Conservation (phyloP, 23 red algal species). For the Pyropia haitanensis region DNA sequence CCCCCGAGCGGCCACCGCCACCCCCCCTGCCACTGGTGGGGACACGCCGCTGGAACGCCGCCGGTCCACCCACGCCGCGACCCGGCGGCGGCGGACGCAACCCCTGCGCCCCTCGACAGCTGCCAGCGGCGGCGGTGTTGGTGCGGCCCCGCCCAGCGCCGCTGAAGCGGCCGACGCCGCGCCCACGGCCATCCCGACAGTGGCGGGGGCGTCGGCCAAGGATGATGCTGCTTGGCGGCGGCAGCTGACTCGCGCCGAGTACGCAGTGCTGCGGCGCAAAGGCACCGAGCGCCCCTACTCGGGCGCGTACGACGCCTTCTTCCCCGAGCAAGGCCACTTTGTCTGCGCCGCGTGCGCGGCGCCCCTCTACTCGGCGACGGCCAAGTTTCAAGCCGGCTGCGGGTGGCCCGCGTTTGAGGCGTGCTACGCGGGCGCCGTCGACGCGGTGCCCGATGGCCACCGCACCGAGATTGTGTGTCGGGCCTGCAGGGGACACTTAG, state of each 20-base stretch:
- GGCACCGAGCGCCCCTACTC: slow-evolving; percentile 81
- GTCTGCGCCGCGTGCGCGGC: slow-evolving; percentile 72
- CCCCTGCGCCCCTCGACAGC: too few species aligned
- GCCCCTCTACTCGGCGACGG: slow-evolving; percentile 67
- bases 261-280: slow-evolving; percentile 57
- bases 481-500: slow-evolving; percentile 55
- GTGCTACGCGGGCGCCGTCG: slow-evolving; percentile 54
- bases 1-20: too few species aligned
- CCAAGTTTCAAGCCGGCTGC: slow-evolving; percentile 88
- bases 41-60: too few species aligned
- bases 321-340: slow-evolving; percentile 70
- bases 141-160: too few species aligned
- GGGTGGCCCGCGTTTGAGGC: slow-evolving; percentile 95
- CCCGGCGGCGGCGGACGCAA: too few species aligned
- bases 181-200: slow-evolving; percentile 6
- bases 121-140: too few species aligned
- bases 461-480: slow-evolving; percentile 76
- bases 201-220: slow-evolving; percentile 9
- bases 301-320: slow-evolving; percentile 75
- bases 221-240: slow-evolving; percentile 60
- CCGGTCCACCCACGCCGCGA: too few species aligned
- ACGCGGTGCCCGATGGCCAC: slow-evolving; percentile 21
- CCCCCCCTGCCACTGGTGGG: too few species aligned
- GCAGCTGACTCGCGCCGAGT: slow-evolving; percentile 52
- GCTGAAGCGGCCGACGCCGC: too few species aligned